Evolutionary conservation across 345 rosid genomes (phyloP).

Genomic region (Mercurialis annua): DNA sequence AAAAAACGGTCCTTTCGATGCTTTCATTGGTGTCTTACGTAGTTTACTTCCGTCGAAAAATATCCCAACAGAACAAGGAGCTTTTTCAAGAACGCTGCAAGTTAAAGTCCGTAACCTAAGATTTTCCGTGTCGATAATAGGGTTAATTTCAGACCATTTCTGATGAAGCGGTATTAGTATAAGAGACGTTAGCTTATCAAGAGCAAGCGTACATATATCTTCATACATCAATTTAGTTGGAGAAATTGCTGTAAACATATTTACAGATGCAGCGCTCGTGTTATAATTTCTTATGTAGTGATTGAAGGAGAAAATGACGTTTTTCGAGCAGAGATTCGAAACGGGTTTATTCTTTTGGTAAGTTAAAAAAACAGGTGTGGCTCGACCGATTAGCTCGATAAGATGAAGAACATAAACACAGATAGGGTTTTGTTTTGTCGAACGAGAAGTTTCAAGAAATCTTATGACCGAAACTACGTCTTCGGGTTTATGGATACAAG

Average conservation of each 20-base stretch:
- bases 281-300: conserved; percentile 15
- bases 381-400: conserved; percentile 36
- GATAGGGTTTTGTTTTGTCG: conserved; percentile 18
- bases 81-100: conserved; percentile 37
- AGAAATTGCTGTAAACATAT: conserved; percentile 40
- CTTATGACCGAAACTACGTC: conserved; percentile 26
- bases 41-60: neutral
- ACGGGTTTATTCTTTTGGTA: conserved; percentile 9
- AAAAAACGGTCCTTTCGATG: no score
- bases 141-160: conserved; percentile 42
- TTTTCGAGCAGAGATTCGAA: conserved; percentile 15
- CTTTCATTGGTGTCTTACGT: neutral
- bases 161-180: conserved; percentile 57
- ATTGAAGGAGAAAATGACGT: conserved; percentile 26
- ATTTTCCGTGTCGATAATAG: conserved; percentile 34
- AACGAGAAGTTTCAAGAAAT: conserved; percentile 29
- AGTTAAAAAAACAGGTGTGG: conserved; percentile 26
- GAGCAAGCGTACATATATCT: conserved; percentile 52
- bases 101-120: conserved; percentile 32
- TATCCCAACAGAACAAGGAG: conserved; percentile 63
- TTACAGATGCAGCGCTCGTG: conserved; percentile 16
- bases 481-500: conserved; percentile 35
- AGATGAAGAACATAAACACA: conserved; percentile 31
- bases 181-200: conserved; percentile 39
- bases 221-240: conserved; percentile 49